Evolutionary conservation across 164 flowering plant genomes (phyloP).

Genomic region (Stephania yunnanensis): DNA sequence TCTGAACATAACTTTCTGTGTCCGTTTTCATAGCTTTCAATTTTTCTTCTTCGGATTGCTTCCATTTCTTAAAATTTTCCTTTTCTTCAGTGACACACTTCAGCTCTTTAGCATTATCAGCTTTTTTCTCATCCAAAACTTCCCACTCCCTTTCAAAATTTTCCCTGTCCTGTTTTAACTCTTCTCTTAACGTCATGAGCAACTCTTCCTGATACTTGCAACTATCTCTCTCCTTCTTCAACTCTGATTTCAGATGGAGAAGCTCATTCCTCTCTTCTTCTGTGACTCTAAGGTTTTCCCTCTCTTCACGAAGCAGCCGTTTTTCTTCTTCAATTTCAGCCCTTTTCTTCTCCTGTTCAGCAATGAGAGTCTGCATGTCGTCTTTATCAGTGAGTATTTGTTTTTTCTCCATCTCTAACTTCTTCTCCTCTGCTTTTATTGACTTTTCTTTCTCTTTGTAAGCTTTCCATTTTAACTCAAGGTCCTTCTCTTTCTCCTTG

Average conservation of each 20-base stretch:
- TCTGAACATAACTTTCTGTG: conserved; percentile 32
- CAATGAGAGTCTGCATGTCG: conserved; percentile 33
- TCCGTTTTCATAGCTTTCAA: conserved; percentile 42
- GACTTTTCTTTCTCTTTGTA: conserved; percentile 64
- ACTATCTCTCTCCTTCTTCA: conserved; percentile 60
- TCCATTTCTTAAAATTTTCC: conserved; percentile 37
- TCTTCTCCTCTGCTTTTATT: conserved; percentile 50
- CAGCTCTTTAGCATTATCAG: conserved; percentile 34
- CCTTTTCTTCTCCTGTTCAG: conserved; percentile 45
- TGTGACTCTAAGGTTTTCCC: conserved; percentile 39
- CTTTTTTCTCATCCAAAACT: conserved; percentile 67
- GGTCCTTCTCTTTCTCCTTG: conserved; percentile 71
- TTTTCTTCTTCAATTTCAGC: conserved; percentile 42
- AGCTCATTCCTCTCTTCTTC: conserved; percentile 56
- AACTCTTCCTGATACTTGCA: conserved; percentile 42
- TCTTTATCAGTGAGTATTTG: conserved; percentile 43
- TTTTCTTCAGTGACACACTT: conserved; percentile 41
- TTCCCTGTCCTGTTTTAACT: conserved; percentile 55
- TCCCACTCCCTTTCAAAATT: conserved; percentile 92
- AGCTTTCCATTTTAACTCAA: conserved; percentile 46
- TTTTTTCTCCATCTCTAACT: conserved; percentile 40
- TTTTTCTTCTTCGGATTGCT: conserved; percentile 40
- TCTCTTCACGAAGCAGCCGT: conserved; percentile 41
- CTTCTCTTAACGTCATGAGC: conserved; percentile 58
- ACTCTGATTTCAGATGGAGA: conserved; percentile 40